Percentiles rank a stretch among this genome's conserved stretches.
Conservation (phyloP, 1,284 basidiomycete genomes). For the Meira miltonrushii region DNA sequence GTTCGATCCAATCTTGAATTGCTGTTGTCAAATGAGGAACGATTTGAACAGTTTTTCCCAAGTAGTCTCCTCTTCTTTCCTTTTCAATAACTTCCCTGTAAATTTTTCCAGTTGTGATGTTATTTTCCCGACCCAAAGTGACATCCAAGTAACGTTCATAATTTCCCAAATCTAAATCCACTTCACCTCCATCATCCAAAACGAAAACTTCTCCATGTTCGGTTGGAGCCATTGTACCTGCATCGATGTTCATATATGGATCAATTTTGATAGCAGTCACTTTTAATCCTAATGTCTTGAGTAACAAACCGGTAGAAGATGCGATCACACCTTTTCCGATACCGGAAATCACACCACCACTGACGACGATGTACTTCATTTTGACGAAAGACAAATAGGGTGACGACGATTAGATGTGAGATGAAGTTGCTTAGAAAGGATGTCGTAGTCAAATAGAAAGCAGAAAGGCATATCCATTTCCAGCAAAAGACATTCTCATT, state of each 20-base stretch:
- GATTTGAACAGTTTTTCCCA: slow-evolving; percentile 97
- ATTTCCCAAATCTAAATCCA: slow-evolving; percentile 95
- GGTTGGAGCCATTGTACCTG: slow-evolving; percentile 96
- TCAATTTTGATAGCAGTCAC: slow-evolving; percentile 99
- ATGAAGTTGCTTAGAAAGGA: too few relatives aligned
- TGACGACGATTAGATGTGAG: background rate
- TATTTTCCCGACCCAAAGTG: slow-evolving; percentile 88
- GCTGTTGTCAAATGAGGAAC: slow-evolving; percentile 94
- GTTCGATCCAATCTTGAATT: slow-evolving; percentile 98
- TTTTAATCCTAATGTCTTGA: slow-evolving; percentile 91
- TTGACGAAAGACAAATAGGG: slow-evolving; percentile 4
- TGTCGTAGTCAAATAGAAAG: too few relatives aligned
- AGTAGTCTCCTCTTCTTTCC: slow-evolving; percentile 92
- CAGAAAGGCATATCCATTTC: too few relatives aligned
- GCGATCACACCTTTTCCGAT: slow-evolving; percentile 61
- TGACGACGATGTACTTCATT: slow-evolving; percentile 55
- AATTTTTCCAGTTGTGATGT: slow-evolving; percentile 97
- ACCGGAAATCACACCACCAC: slow-evolving; percentile 55
- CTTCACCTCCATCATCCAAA: slow-evolving; percentile 96
- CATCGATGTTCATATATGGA: slow-evolving; percentile 99
- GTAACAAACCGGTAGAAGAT: slow-evolving; percentile 89
- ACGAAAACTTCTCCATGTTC: slow-evolving; percentile 99
- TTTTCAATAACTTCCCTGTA: slow-evolving; percentile 95
- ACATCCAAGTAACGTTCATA: slow-evolving; percentile 97
- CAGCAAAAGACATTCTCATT: too few relatives aligned